These are phyloP conservation scores for Aspergillus unguis DNA, from an alignment of 2,329 filamentous ascomycete species.

Conservation along the genomic window DNA sequence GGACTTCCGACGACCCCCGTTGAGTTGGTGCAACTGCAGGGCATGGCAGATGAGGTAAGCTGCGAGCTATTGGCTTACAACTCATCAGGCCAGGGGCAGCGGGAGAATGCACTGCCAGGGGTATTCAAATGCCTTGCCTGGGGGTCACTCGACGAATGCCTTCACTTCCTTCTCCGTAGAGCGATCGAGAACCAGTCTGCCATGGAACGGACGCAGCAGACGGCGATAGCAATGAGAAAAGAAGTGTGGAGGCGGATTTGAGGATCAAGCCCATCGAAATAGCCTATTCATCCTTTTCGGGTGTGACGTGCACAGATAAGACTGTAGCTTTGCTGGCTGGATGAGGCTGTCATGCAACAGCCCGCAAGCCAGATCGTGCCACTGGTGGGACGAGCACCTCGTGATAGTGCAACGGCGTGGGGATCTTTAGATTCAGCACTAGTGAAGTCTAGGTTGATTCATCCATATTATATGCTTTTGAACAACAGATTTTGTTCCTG, in stretches of 20 bases:
- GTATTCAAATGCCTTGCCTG: slow-evolving; percentile 55
- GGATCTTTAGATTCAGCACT: no score
- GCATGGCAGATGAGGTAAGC: slow-evolving; percentile 87
- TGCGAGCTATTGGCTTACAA: slow-evolving; percentile 43
- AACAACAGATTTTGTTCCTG: no score
- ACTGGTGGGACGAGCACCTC: slow-evolving; percentile 1
- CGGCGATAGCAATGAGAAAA: slow-evolving; percentile 59
- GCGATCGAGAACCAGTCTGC: slow-evolving; percentile 71
- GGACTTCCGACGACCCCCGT: slow-evolving; percentile 41
- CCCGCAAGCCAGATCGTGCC: slow-evolving; percentile 8
- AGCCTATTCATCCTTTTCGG: not conserved
- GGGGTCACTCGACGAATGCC: slow-evolving; percentile 52
- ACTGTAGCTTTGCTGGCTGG: not conserved
- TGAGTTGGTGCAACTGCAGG: slow-evolving; percentile 72
- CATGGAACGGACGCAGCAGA: slow-evolving; percentile 60
- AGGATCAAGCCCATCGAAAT: not conserved
- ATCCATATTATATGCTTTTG: no score
- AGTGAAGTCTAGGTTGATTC: no score
- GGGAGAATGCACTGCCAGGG: slow-evolving; percentile 26
- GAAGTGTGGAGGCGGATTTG: slow-evolving; percentile 50
- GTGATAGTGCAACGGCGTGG: not conserved
- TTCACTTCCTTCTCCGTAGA: slow-evolving; percentile 56
- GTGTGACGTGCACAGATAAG: not conserved
- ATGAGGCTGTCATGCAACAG: slow-evolving; percentile 1
- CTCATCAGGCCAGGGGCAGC: slow-evolving; percentile 15